These are phyloP conservation scores for Sporobolomyces phaffii DNA, from an alignment of 768 basidiomycete genomes.

Conservation along the genomic window DNA sequence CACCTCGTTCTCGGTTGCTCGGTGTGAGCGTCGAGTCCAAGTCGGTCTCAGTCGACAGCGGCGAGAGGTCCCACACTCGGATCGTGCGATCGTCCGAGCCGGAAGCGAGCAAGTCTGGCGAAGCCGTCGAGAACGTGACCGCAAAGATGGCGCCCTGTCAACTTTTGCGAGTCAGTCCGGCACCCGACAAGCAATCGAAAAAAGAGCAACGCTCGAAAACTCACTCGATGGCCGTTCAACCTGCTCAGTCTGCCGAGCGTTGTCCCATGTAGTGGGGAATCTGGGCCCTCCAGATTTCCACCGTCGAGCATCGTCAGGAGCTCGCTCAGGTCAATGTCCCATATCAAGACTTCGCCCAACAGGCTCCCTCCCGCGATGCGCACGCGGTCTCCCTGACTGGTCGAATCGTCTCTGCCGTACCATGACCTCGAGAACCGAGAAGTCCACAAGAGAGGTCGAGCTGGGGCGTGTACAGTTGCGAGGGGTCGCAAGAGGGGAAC, in stretches of 20 bases:
- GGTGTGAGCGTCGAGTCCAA: no score
- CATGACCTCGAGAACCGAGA: constrained; percentile 1
- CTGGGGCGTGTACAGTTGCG: constrained; percentile 9
- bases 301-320: no score
- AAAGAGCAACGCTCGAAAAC: not conserved
- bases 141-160: constrained; percentile 25
- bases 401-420: no score
- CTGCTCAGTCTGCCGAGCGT: constrained; percentile 2
- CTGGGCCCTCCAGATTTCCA: no score
- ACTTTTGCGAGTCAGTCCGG: not conserved
- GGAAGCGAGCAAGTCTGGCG: constrained; percentile 2
- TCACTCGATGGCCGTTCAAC: constrained; percentile 26
- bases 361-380: constrained; percentile 17
- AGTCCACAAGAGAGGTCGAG: constrained; percentile 20
- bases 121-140: constrained; percentile 6
- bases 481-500: not conserved
- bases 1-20: not conserved
- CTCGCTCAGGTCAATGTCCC: constrained; percentile 2
- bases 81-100: constrained; percentile 24
- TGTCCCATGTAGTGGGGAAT: not conserved
- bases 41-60: not conserved
- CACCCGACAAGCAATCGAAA: not conserved
- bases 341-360: constrained; percentile 18
- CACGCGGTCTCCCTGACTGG: not conserved
- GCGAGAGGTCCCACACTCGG: constrained; percentile 10